Conservation (phyloP, 345 rosid genomes). For the Cardamine occulta region DNA sequence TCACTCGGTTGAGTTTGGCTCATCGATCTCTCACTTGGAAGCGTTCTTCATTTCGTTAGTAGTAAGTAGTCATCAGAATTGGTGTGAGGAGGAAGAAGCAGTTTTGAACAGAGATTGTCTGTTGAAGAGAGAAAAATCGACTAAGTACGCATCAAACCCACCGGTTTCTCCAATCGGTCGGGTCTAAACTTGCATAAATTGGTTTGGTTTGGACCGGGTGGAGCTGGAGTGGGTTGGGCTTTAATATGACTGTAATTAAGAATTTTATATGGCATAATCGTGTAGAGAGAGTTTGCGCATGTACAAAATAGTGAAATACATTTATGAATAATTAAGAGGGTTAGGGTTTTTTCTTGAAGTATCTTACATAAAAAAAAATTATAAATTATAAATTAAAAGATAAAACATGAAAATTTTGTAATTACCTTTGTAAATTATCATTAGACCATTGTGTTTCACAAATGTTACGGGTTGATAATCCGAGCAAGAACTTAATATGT, state of each 20-base stretch:
- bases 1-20: conserved; percentile 65
- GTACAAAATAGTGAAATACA: conserved; percentile 37
- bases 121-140: conserved; percentile 44
- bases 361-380: not conserved
- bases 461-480: not conserved
- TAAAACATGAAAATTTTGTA: not conserved
- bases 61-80: conserved; percentile 48
- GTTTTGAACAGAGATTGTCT: conserved; percentile 26
- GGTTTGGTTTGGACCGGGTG: not conserved
- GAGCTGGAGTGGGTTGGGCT: conserved; percentile 8
- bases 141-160: conserved; percentile 64
- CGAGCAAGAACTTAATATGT: not conserved
- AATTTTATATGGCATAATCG: conserved; percentile 4
- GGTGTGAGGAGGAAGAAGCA: conserved; percentile 40
- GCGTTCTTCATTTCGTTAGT: conserved; percentile 76
- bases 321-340: conserved; percentile 13
- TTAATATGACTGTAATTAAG: conserved; percentile 31
- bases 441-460: not conserved
- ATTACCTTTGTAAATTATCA: not conserved
- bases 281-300: conserved; percentile 16
- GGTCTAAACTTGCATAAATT: conserved; percentile 43
- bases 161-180: conserved; percentile 88
- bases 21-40: conserved; percentile 63
- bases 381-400: not conserved
- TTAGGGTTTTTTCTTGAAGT: not conserved